Evolutionary conservation across 192 early-diverging fungal genomes (phyloP).

Genomic region (Podila clonocystis): DNA sequence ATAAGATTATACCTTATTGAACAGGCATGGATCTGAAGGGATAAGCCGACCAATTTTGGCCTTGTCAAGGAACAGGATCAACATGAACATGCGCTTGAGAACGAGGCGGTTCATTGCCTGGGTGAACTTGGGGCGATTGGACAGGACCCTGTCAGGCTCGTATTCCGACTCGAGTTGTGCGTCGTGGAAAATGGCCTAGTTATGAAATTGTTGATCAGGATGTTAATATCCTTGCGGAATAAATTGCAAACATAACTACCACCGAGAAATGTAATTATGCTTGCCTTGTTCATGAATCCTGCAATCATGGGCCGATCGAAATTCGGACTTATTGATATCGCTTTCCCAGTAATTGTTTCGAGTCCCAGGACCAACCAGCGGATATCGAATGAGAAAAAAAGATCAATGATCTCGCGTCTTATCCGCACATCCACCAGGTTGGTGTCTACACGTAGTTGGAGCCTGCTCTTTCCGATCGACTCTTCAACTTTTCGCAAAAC

Average conservation of each 20-base stretch:
- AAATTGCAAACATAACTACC: background rate
- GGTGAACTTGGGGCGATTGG: constrained; percentile 35
- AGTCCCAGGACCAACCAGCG: constrained; percentile 53
- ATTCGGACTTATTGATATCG: constrained; percentile 34
- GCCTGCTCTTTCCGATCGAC: constrained; percentile 30
- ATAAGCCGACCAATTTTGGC: constrained; percentile 43
- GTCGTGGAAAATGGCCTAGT: constrained; percentile 49
- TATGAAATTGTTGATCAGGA: background rate
- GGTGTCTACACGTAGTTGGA: constrained; percentile 33
- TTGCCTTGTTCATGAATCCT: constrained; percentile 49
- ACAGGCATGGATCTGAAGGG: constrained; percentile 48
- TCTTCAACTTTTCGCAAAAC: constrained; percentile 52
- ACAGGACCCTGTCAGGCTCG: constrained; percentile 40
- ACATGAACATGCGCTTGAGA: constrained; percentile 46
- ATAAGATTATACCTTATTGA: constrained; percentile 31
- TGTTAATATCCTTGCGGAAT: background rate
- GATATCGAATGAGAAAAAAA: constrained; percentile 50
- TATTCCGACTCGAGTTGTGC: constrained; percentile 26
- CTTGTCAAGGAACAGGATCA: constrained; percentile 51
- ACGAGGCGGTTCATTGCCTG: constrained; percentile 44
- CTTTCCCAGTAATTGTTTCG: constrained; percentile 53
- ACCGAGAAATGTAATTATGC: background rate
- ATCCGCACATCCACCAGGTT: constrained; percentile 36
- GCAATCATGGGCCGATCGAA: constrained; percentile 33
- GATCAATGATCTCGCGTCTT: constrained; percentile 41